Percentiles rank a stretch among this genome's conserved stretches.
Evolutionary conservation across 2,329 filamentous ascomycete genomes (phyloP).

Genomic region (Aspergillus oerlinghausenensis): DNA sequence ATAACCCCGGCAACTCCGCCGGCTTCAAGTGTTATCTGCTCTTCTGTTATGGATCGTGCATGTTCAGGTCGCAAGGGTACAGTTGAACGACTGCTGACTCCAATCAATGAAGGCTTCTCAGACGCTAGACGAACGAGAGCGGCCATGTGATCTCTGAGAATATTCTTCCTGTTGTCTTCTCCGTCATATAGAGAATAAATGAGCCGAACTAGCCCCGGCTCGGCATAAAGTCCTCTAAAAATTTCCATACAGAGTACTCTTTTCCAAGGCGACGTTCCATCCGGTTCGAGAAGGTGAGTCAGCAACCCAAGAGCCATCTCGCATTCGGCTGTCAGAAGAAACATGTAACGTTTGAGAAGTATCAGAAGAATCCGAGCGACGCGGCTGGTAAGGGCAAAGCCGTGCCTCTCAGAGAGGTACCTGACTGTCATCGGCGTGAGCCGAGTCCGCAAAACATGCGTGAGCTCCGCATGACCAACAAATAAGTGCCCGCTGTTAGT

Average conservation of each 20-base stretch:
- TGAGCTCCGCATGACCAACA: constrained; percentile 71
- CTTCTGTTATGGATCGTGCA: constrained; percentile 57
- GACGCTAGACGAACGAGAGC: constrained; percentile 89
- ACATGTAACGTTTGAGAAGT: constrained; percentile 71
- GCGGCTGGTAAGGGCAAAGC: constrained; percentile 77
- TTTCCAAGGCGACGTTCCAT: constrained; percentile 74
- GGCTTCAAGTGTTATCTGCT: constrained; percentile 85
- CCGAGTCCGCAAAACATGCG: constrained; percentile 68
- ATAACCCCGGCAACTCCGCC: constrained; percentile 86
- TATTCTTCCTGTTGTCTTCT: constrained; percentile 64
- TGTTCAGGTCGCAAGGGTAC: constrained; percentile 62
- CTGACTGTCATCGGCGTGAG: constrained; percentile 81
- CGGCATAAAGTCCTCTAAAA: constrained; percentile 77
- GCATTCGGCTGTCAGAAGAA: constrained; percentile 70
- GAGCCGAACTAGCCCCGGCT: constrained; percentile 70
- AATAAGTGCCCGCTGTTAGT: constrained; percentile 82
- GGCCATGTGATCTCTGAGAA: constrained; percentile 77
- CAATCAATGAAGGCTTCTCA: constrained; percentile 84
- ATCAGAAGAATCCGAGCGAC: constrained; percentile 79
- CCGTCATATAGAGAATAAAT: constrained; percentile 79
- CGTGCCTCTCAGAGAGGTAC: constrained; percentile 69
- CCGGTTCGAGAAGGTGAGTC: constrained; percentile 83
- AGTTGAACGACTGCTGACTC: constrained; percentile 82
- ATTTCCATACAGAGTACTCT: constrained; percentile 87
- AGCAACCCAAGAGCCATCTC: constrained; percentile 77